Evolutionary conservation across 139 green algal genomes (phyloP), one percentile per base, ranked within the genome.

Genomic region (Nannochloris sp.): DNA sequence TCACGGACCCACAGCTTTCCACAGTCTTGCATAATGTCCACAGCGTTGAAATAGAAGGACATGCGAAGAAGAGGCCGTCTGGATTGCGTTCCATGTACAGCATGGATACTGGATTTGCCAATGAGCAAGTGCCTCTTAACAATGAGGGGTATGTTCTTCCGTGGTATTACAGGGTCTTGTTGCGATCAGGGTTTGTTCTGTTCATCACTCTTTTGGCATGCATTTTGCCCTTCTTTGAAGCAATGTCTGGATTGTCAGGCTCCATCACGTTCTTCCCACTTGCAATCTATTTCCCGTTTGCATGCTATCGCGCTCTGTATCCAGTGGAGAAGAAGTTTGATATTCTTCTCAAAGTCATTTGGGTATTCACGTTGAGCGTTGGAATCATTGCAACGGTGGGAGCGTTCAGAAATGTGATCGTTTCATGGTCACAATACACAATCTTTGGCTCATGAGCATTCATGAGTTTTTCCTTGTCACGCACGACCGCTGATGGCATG

Each of bases 171-270:
- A 58, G 25, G 29, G 5, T 58, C 48, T 6, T 48, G 15, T 14
- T n/a, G 5, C 37, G 70, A 43, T 51, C 57, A 6, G 12, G 46
- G 2, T 64, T 68, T 58, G 70, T 77, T 36, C 23, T 40, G 8
- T 10, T 72, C 3, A 57, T 64, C 4, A 77, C 70, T 21, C 11
- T 77, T 3, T 23, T 77, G 4, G 57, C 34, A n/a, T 58, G 71
- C 3, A 5, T 77, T 0, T 65, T 77, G 6, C 70, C 70, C 25
- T 77, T 77, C 65, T 77, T 77, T 18, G 25, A 34, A 10, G 57
- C 25, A 8, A 62, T 77, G 11, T 63, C 63, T 61, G 69, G 48
- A 9, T 23, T 69, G 4, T 31, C 66, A 16, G 70, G 70, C 31
- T 68, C 64, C 5, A n/a, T 77, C 3, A 44, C 58, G 27, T 70